A percentile compares a stretch with the other conserved stretches of the same genome.
Conservation (phyloP, 805 yeast species). For the Lipomyces yamanashiensis region DNA sequence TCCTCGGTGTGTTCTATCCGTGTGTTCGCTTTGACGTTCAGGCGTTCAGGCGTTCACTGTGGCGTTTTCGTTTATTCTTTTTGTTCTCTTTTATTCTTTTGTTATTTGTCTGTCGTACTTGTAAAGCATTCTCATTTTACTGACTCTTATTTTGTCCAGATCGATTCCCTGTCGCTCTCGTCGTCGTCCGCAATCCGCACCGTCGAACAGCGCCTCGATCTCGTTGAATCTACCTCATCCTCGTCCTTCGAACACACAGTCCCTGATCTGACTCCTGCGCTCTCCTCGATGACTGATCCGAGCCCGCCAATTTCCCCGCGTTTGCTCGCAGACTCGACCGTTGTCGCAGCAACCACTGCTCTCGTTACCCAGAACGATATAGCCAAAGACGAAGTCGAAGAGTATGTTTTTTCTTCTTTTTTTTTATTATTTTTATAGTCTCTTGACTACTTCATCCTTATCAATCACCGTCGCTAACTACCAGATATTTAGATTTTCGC, state of each 20-base stretch:
- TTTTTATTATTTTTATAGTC: neutral
- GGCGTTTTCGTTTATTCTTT: conserved; percentile 3
- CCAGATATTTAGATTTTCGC: neutral
- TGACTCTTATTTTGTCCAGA: conserved; percentile 2
- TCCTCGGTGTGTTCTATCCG: conserved; percentile 4
- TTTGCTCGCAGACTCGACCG: conserved; percentile 15
- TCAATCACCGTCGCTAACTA: neutral
- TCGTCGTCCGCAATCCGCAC: conserved; percentile 16
- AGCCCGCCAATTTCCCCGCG: conserved; percentile 35
- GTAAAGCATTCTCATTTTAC: no score
- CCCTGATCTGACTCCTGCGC: conserved; percentile 14
- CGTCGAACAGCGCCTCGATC: conserved; percentile 22
- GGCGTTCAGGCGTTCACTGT: conserved; percentile 1
- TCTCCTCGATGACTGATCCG: conserved; percentile 14
- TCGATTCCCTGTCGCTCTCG: conserved; percentile 16
- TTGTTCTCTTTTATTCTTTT: neutral
- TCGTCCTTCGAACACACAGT: conserved; percentile 3
- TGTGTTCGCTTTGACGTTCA: conserved; percentile 12
- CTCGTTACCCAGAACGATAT: neutral
- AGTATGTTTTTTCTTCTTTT: neutral
- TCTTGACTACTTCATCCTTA: neutral
- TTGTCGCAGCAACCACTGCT: neutral
- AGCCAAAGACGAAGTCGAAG: neutral
- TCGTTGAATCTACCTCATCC: conserved; percentile 6
- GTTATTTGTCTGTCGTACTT: neutral